These are phyloP conservation scores for Metarhizium guizhouense DNA, from an alignment of 2,329 filamentous ascomycete species.

Conservation along the genomic window DNA sequence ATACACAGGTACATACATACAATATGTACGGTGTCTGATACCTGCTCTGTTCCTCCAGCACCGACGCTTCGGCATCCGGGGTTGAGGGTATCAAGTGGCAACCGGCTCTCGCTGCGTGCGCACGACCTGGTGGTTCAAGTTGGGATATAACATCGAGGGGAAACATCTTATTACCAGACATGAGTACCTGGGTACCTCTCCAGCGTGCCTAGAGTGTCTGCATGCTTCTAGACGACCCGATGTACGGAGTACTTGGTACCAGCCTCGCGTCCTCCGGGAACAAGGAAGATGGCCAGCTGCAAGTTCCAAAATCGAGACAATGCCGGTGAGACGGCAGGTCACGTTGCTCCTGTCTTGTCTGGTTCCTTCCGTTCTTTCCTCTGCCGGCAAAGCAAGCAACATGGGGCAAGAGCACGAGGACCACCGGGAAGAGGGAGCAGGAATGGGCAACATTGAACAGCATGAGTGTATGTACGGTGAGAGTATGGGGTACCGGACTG, in stretches of 20 bases:
- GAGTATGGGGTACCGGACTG: too few species aligned
- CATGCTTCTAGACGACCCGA: too few species aligned
- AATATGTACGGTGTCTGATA: not conserved
- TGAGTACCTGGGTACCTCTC: too few species aligned
- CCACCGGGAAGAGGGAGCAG: not conserved
- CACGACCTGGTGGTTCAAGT: too few species aligned
- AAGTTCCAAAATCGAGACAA: not conserved
- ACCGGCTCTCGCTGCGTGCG: too few species aligned
- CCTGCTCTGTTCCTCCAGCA: not conserved
- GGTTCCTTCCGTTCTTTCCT: not conserved
- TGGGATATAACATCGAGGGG: too few species aligned
- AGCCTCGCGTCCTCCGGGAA: too few species aligned
- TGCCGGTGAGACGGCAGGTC: not conserved
- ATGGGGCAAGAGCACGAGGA: not conserved
- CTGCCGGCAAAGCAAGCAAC: not conserved
- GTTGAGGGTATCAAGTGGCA: too few species aligned
- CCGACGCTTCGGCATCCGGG: not conserved
- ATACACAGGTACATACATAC: too few species aligned
- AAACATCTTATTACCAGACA: too few species aligned
- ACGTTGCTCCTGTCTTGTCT: not conserved
- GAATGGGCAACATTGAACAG: not conserved
- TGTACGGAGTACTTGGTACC: too few species aligned
- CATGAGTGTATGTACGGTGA: not conserved
- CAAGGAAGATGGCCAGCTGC: not conserved
- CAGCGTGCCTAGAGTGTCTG: too few species aligned